Conservation (phyloP, 2,329 filamentous ascomycete genomes). For the Madurella fahalii region DNA sequence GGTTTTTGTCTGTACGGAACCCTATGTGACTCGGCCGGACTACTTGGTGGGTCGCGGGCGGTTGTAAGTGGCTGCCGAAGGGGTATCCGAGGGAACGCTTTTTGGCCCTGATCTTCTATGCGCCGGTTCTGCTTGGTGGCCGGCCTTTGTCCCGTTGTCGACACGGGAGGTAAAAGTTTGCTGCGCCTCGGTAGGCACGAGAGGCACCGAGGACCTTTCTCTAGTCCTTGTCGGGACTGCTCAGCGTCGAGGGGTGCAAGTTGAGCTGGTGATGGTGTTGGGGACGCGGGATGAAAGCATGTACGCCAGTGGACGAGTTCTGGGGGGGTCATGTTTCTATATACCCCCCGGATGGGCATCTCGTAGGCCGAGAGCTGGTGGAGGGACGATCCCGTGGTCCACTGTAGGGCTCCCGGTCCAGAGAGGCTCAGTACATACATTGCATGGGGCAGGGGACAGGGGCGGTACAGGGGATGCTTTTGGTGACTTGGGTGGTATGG, state of each 20-base stretch:
- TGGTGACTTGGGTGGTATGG: slow-evolving; percentile 19
- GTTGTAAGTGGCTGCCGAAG: background rate
- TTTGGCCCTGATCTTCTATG: background rate
- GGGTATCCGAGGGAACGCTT: background rate
- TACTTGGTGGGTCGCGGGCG: background rate
- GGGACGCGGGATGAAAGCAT: slow-evolving; percentile 11
- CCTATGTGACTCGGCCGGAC: background rate
- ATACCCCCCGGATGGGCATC: slow-evolving; percentile 24
- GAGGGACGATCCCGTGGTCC: slow-evolving; percentile 24
- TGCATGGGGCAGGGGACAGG: slow-evolving; percentile 23
- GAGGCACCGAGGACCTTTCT: no score
- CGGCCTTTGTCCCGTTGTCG: no score
- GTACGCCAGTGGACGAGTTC: slow-evolving; percentile 9
- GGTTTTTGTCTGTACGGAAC: no score
- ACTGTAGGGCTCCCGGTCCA: slow-evolving; percentile 22
- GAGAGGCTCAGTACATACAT: slow-evolving; percentile 26
- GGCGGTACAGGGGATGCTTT: slow-evolving; percentile 12
- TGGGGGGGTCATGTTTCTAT: slow-evolving; percentile 27
- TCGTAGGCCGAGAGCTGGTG: slow-evolving; percentile 23
- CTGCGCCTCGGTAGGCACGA: no score
- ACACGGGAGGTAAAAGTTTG: no score
- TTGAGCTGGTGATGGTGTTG: slow-evolving; percentile 10
- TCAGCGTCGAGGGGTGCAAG: background rate
- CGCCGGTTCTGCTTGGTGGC: no score
- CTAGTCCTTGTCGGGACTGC: background rate